These are phyloP conservation scores for Lolium multiflorum DNA, from an alignment of 176 grass and related monocot species.

Conservation along the genomic window DNA sequence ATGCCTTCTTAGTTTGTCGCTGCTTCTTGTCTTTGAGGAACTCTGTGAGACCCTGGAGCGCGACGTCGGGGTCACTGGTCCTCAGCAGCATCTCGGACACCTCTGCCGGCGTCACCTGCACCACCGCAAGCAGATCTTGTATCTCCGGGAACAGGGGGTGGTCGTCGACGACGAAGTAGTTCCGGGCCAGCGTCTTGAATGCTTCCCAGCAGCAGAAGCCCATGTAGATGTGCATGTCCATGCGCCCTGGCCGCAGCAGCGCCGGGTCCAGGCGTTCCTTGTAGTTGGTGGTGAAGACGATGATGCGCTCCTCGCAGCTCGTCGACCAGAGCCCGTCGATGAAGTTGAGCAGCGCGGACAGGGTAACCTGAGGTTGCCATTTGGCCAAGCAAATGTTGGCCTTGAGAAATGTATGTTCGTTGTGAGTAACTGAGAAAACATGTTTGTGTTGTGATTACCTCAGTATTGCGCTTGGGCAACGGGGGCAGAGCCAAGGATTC, in stretches of 20 bases:
- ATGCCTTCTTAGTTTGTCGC: background rate
- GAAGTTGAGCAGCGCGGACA: slow-evolving; percentile 43
- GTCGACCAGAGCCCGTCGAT: slow-evolving; percentile 54
- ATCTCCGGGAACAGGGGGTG: slow-evolving; percentile 43
- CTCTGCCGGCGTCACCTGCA: slow-evolving; percentile 42
- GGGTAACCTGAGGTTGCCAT: background rate
- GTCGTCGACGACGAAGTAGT: slow-evolving; percentile 46
- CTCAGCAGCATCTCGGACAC: slow-evolving; percentile 48
- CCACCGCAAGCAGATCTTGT: background rate
- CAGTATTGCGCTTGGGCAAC: background rate
- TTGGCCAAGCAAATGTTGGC: background rate
- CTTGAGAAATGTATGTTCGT: background rate
- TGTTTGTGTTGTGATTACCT: background rate
- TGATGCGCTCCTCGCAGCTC: slow-evolving; percentile 71
- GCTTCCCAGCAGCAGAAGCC: slow-evolving; percentile 53
- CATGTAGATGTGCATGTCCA: slow-evolving; percentile 82
- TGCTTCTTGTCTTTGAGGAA: slow-evolving; percentile 5
- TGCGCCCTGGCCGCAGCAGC: slow-evolving; percentile 70
- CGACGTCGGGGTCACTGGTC: background rate
- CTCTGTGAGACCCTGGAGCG: background rate
- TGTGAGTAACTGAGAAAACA: background rate
- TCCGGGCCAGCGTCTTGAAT: slow-evolving; percentile 41
- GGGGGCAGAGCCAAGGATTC: background rate
- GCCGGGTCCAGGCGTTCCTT: slow-evolving; percentile 78
- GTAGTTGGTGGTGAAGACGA: slow-evolving; percentile 91